These are phyloP conservation scores for Aspergillus nanangensis DNA, from an alignment of 495 filamentous ascomycete species.

Conservation along the genomic window DNA sequence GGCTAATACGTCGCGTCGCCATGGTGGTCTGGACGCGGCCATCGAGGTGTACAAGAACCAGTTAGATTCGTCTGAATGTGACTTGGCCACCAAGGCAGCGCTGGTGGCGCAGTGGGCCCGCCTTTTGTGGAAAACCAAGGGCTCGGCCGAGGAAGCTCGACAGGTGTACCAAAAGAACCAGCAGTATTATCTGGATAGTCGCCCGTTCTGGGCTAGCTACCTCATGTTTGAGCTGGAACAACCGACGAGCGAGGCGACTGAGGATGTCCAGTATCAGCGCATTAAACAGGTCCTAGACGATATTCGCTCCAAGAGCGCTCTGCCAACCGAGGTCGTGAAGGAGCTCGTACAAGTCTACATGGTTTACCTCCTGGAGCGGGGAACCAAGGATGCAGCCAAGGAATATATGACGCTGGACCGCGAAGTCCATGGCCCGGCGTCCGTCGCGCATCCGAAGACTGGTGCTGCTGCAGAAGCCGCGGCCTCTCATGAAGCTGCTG, in stretches of 20 bases:
- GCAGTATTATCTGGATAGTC: constrained; percentile 80
- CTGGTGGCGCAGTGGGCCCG: constrained; percentile 88
- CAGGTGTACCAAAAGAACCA: constrained; percentile 79
- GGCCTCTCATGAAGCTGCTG: constrained; percentile 9
- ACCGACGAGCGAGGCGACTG: constrained; percentile 62
- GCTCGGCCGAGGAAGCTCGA: constrained; percentile 77
- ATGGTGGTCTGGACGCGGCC: constrained; percentile 80
- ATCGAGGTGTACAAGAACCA: constrained; percentile 80
- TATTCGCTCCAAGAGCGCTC: constrained; percentile 68
- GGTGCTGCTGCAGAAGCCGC: constrained; percentile 20
- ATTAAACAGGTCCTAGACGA: constrained; percentile 80
- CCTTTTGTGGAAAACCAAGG: constrained; percentile 88
- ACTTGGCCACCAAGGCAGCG: constrained; percentile 79
- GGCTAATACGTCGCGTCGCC: constrained; percentile 83
- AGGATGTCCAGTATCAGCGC: constrained; percentile 61
- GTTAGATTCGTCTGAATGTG: constrained; percentile 64
- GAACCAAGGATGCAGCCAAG: constrained; percentile 77
- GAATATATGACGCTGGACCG: constrained; percentile 81
- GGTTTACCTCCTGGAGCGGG: constrained; percentile 78
- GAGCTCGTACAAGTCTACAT: constrained; percentile 79
- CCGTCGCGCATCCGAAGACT: constrained; percentile 32
- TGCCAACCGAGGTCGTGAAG: constrained; percentile 63
- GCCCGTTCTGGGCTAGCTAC: constrained; percentile 90
- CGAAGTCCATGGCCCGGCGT: constrained; percentile 69
- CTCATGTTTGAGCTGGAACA: constrained; percentile 88